Evolutionary conservation across 148 eudicot genomes (phyloP), one percentile per base, ranked within the genome.

Genomic region (Amaranthus palmeri): DNA sequence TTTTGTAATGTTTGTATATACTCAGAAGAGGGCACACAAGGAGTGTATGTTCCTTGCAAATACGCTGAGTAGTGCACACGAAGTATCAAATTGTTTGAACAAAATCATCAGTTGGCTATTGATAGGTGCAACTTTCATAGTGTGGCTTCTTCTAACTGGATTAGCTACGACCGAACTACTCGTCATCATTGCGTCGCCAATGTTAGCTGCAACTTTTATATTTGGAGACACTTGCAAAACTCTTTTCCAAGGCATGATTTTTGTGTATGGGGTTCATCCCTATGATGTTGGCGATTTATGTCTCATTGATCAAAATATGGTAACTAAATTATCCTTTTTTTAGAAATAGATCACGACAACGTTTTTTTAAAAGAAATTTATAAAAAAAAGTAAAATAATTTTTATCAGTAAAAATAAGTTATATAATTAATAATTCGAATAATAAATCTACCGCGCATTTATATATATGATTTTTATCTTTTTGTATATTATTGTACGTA

Each of bases 201-300:
- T 61, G 14, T 45, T 72, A 36, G 66, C 66, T 14, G 66, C 66
- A 42, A 62, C 66, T 4, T 62, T 62, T 62, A 43, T 62, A 6
- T 62, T 62, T 5, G 66, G 66, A 62, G 66, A 62, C 18, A 62
- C 66, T 43, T 62, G 66, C 49, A 62, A 54, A 15, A 65, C 41
- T 2, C 46, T 73, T 1, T 64, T 64, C 10, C 41, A 73, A 54
- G 76, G 76, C 15, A 54, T 73, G 62, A 73, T 73, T 10, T 73
- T 64, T 45, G 51, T 57, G 3, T 73, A 10, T 10, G 70, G 64
- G 50, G 61, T 67, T 9, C 76, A 65, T 59, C 74, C 74, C 5
- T 71, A 47, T 9, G 54, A 60, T 60, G 66, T 71, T 15, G 66
- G 74, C 5, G 66, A 71, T 40, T n/a, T 48, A 13, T 71, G 74